Evolutionary conservation across 73 alveolate genomes (phyloP).

Genomic region (Blepharisma japonicum): DNA sequence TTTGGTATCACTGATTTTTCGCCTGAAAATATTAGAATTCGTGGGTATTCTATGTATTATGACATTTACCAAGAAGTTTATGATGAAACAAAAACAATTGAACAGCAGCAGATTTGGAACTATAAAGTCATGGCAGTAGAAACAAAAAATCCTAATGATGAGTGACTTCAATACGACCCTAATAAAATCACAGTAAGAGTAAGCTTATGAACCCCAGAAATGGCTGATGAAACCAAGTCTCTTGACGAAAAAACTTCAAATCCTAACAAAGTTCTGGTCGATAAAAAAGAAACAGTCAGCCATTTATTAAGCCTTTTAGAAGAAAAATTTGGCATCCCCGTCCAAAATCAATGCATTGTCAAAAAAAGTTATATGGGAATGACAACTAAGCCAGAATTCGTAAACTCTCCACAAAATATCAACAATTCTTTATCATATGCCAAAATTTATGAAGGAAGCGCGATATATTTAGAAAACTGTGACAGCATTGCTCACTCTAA

Average conservation of each 20-base stretch:
- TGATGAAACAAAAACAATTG: conserved; percentile 19
- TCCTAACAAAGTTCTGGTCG: conserved; percentile 17
- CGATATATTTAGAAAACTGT: not conserved
- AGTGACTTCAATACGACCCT: conserved; percentile 27
- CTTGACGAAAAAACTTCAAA: conserved; percentile 22
- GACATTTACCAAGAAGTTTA: conserved; percentile 22
- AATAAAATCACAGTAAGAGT: conserved; percentile 8
- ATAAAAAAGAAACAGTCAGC: conserved; percentile 15
- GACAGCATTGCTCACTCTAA: conserved; percentile 18
- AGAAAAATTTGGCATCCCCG: conserved; percentile 16
- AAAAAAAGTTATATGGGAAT: conserved; percentile 10
- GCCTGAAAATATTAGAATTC: not conserved
- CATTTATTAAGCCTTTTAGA: not conserved
- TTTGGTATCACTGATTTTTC: not conserved
- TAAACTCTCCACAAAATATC: not conserved
- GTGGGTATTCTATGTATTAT: conserved; percentile 10
- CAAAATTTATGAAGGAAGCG: conserved; percentile 28
- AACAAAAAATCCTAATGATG: not conserved
- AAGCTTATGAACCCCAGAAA: conserved; percentile 6
- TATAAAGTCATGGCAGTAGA: conserved; percentile 27
- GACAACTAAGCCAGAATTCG: conserved; percentile 2
- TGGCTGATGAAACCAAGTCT: not conserved
- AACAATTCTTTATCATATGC: not conserved
- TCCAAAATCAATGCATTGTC: not conserved
- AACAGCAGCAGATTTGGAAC: not conserved